phyloP scores from a whole-genome alignment of 129 eudicot species.

The Pseudognaphalium luteoalbum region DNA sequence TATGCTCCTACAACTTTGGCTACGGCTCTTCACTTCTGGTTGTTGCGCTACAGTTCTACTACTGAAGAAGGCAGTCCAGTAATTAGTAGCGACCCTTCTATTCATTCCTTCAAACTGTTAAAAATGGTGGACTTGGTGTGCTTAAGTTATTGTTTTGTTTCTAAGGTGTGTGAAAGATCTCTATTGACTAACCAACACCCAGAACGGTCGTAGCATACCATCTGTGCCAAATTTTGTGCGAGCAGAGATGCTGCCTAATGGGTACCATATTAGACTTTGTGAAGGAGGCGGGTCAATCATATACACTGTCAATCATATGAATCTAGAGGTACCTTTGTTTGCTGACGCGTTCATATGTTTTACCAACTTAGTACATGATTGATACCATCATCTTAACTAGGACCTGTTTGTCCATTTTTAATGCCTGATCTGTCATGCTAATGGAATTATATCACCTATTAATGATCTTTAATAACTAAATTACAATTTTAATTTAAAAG shows the following conservation, averaged over 20 bases:
- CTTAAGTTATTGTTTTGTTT: background rate
- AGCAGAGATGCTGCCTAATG: constrained; percentile 94
- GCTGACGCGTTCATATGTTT: too few relatives aligned
- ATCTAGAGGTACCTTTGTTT: constrained; percentile 61
- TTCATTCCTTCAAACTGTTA: background rate
- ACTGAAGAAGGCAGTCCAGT: constrained; percentile 94
- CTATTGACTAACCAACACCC: constrained; percentile 60
- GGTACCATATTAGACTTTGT: constrained; percentile 90
- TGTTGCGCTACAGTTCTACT: constrained; percentile 82
- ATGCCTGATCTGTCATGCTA: too few relatives aligned
- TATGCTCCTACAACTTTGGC: constrained; percentile 99
- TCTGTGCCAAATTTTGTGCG: constrained; percentile 80
- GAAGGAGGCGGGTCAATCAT: constrained; percentile 98
- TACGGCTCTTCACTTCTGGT: constrained; percentile 91
- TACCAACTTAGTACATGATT: too few relatives aligned
- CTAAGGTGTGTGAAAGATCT: constrained; percentile 57
- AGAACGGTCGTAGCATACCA: constrained; percentile 94
- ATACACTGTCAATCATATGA: constrained; percentile 89
- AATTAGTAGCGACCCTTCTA: constrained; percentile 47
- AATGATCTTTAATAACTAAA: background rate
- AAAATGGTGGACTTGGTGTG: background rate
- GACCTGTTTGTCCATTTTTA: too few relatives aligned
- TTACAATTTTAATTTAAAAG: background rate
- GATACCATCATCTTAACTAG: too few relatives aligned
- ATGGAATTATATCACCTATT: too few relatives aligned